Evolutionary conservation across 148 eudicot genomes (phyloP), one percentile per base, ranked within the genome.

Genomic region (Arctostaphylos glauca): DNA sequence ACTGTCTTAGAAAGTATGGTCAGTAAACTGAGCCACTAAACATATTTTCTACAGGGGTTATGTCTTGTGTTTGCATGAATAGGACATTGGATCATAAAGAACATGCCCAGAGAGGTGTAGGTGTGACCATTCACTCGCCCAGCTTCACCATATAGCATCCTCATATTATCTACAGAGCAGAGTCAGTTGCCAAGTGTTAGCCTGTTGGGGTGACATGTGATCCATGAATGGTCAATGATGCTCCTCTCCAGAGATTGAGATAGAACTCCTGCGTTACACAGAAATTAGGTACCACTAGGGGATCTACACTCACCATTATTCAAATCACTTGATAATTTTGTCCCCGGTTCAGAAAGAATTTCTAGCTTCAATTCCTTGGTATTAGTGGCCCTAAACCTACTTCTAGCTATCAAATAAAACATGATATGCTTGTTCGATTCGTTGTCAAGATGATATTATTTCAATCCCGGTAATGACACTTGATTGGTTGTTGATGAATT

Each of bases 401-500:
- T 73, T 73, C 53, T 19, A 21, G 56, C 31, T 75, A 75, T 48
- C 78, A 75, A n/a, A 48, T 13, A 41, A 75, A 75, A 49, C 54
- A 48, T 2, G 78, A 75, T 48, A 49, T 23, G 15, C 43, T 4
- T 75, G 76, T 46, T 16, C 5, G 50, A 18, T 73, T 73, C 76
- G 18, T 73, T 73, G 52, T 19, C 52, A 19, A 46, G 53, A 19
- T 75, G 78, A 75, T 75, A 14, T 21, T n/a, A 38, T 49, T 48
- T 48, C 49, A 49, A 50, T 75, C 56, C 49, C 3, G 3, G 0
- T n/a, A 13, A 10, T 74, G 21, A 14, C 49, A 73, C 76, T 73
- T 44, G 52, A 72, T 73, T 10, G 6, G 5, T 50, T 49, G 14
- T 75, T 21, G 9, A 75, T 74, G 77, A n/a, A 74, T 46, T 74